Base-by-base conservation (phyloP, 1,284 basidiomycete species). In the Pulchroboletus neoregius region DNA sequence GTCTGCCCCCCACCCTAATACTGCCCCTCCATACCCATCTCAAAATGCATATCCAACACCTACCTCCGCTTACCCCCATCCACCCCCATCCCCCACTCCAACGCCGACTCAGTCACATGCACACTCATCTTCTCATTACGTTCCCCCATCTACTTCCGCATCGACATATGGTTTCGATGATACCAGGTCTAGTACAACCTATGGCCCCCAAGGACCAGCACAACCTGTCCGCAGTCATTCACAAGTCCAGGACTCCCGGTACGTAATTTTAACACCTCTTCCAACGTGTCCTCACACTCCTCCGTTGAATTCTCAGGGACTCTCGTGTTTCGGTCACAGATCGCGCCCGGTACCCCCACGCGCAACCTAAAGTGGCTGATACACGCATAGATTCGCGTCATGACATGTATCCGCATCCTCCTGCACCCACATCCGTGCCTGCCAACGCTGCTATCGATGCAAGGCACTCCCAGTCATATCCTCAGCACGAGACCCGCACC, bases 1-100 rank as follows among this genome's bases (percentile, higher is more conserved):
- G 23, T 46, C 58, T n/a, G 32, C 44, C n/a, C 27, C 55, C 16
- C 41, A 43, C 18, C 41, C 58, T 5, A 60, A 45, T 34, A 24
- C 40, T 10, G 10, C 49, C 7, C 13, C 54, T 10, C 18, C 58
- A 15, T 62, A 62, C 35, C n/a, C 48, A 5, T 39, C 58, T 32
- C 60, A 64, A 9, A 52, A 60, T 13, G 10, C 53, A 15, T 61
- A 65, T 38, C 50, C 51, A 26, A 62, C 59, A 6, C 63, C 60
- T 18, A 62, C 62, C 12, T 61, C 60, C 28, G 60, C 62, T 11
- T 61, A 50, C 41, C 57, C 60, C 9, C 58, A 55, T n/a, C 62
- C 60, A 0, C 59, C 62, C 4, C 58, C 61, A 15, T 60, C 58
- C 2, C 58, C 58, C 45, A 60, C 61, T 15, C 61, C 58, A 48